Base-by-base conservation (phyloP, 2,329 filamentous ascomycete species). In the Cladophialophora carrionii region DNA sequence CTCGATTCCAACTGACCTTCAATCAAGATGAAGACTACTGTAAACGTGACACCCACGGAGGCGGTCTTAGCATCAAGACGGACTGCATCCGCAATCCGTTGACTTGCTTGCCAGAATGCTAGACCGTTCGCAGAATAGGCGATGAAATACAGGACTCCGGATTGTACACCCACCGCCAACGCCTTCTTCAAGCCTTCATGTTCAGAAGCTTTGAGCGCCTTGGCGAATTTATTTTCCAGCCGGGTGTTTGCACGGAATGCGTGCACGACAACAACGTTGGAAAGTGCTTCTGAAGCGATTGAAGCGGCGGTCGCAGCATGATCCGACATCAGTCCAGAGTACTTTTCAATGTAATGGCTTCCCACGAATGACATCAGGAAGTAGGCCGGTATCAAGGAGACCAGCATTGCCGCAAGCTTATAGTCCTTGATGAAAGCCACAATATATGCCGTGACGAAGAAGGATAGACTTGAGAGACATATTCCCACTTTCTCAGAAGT, bases 201-300 rank as follows among this genome's bases (percentile, higher is more conserved):
- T 53, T 74, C 71, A 2, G 74, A 74, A 3, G 69, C 65, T 20
- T 70, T 68, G 12, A 76, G 65, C 31, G 73, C 68, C 2, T 64
- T 51, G 17, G 74, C 70, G 55, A 76, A 76, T 53, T 73, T 74
- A 20, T 62, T 51, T 1, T 71, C 72, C 10, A 76, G 68, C 9
- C 70, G 72, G 1, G 85, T 82, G 69, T 87, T 89, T 10, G 86
- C 84, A 67, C 89, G 34, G 68, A 84, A 84, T 0, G 80, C 80
- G 54, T 78, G 76, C 4, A 84, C 80, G 0, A 81, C 83, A 1
- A 79, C 76, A 64, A 84, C 79, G 1, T 80, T 81, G 10, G 77
- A 77, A 43, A 85, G 76, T 0, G 81, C 79, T 65, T 84, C 82
- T 83, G 69, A 84, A 0, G 86, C 86, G 58, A 88, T 83, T 0